phyloP scores from a whole-genome alignment of 2,329 filamentous ascomycete species.

The Penicillium aurantiogriseum region DNA sequence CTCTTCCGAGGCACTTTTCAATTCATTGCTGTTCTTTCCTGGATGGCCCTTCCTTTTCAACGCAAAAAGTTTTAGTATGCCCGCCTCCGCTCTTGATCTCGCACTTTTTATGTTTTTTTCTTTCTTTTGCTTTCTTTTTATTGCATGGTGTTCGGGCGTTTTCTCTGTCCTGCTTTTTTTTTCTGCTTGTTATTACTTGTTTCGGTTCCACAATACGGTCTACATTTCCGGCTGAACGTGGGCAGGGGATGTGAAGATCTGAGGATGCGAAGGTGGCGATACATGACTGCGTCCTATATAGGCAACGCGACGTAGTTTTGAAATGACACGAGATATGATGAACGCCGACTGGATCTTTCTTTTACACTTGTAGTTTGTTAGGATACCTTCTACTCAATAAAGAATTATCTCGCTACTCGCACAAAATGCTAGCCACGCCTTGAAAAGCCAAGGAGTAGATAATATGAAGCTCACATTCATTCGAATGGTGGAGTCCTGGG shows the following conservation, averaged over 20 bases:
- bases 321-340: slow-evolving; percentile 12
- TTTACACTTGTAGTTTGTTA: neutral
- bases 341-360: neutral
- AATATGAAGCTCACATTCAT: neutral
- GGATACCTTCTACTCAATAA: too few species aligned
- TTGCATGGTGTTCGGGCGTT: slow-evolving; percentile 28
- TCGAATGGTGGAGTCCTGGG: neutral
- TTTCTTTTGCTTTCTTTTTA: slow-evolving; percentile 1
- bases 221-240: neutral
- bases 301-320: slow-evolving; percentile 8
- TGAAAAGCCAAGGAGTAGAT: neutral
- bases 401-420: neutral
- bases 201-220: slow-evolving; percentile 1
- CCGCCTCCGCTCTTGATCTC: slow-evolving; percentile 16
- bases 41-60: slow-evolving; percentile 16
- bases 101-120: slow-evolving; percentile 3
- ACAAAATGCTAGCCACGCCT: neutral
- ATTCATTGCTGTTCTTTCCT: slow-evolving; percentile 17
- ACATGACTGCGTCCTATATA: slow-evolving; percentile 9
- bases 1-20: slow-evolving; percentile 27
- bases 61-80: slow-evolving; percentile 24
- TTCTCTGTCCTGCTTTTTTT: slow-evolving; percentile 14
- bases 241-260: slow-evolving; percentile 3
- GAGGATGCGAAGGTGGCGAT: slow-evolving; percentile 4
- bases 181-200: slow-evolving; percentile 14